Evolutionary conservation across 2,329 filamentous ascomycete genomes (phyloP).

Genomic region (Calycina marina): DNA sequence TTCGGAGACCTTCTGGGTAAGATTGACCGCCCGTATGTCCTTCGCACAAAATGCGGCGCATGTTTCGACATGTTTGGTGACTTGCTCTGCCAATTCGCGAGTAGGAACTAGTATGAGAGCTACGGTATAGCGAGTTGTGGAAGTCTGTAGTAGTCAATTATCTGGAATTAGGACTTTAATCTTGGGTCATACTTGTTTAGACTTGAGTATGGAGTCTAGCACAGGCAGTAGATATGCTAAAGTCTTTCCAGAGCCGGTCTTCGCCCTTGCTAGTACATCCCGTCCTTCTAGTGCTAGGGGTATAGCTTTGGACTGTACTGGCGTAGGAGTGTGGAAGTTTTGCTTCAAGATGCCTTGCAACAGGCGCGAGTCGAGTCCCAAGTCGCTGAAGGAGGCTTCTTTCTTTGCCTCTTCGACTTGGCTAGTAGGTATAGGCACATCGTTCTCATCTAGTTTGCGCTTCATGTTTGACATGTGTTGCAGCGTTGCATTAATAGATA

Average conservation of each 20-base stretch:
- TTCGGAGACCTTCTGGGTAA: slow-evolving; percentile 82
- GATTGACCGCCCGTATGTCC: slow-evolving; percentile 66
- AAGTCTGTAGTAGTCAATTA: slow-evolving; percentile 26
- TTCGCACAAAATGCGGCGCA: slow-evolving; percentile 76
- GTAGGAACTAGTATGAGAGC: slow-evolving; percentile 90
- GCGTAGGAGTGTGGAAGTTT: slow-evolving; percentile 74
- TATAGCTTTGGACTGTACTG: slow-evolving; percentile 76
- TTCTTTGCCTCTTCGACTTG: slow-evolving; percentile 19
- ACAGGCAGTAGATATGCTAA: slow-evolving; percentile 88
- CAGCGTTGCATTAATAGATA: too few species aligned
- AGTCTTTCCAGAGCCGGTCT: slow-evolving; percentile 94
- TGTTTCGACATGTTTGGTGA: slow-evolving; percentile 61
- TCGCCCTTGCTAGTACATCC: slow-evolving; percentile 82
- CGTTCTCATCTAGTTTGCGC: slow-evolving; percentile 43
- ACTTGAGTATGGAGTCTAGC: slow-evolving; percentile 69
- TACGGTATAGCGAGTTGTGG: slow-evolving; percentile 41
- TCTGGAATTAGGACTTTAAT: slow-evolving; percentile 1
- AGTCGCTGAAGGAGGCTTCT: slow-evolving; percentile 48
- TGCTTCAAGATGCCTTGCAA: slow-evolving; percentile 76
- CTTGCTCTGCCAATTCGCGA: slow-evolving; percentile 84
- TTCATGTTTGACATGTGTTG: slow-evolving; percentile 37
- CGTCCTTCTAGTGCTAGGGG: slow-evolving; percentile 76
- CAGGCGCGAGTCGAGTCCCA: slow-evolving; percentile 72
- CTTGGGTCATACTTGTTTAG: slow-evolving; percentile 43
- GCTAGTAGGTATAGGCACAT: slow-evolving; percentile 29